These are phyloP conservation scores for Eucalyptus camaldulensis DNA, from an alignment of 345 rosid genomes.

Conservation along the genomic window DNA sequence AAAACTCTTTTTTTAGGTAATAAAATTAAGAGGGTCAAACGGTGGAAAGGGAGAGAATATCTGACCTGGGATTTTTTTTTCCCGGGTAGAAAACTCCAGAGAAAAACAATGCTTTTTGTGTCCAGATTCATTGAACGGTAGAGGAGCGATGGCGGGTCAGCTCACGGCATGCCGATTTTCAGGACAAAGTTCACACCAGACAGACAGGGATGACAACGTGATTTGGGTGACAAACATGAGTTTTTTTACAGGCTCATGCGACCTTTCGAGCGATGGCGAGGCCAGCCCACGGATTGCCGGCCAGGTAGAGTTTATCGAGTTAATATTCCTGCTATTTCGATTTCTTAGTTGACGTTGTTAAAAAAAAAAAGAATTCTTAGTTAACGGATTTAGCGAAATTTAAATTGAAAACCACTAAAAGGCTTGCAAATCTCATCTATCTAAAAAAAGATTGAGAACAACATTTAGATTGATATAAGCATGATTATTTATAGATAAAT, in stretches of 20 bases:
- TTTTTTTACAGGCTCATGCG: too few relatives aligned
- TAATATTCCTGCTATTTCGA: neutral
- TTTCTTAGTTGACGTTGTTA: neutral
- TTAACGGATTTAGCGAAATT: neutral
- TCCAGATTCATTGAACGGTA: neutral
- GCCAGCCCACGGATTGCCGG: accelerated
- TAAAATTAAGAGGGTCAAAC: neutral
- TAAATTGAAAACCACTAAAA: accelerated
- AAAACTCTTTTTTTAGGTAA: accelerated
- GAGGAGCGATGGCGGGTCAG: neutral
- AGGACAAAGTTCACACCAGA: neutral
- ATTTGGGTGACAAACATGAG: neutral
- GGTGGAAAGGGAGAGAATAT: neutral
- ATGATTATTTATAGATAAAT: neutral
- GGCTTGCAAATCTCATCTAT: neutral
- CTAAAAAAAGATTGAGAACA: neutral
- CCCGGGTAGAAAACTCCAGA: neutral
- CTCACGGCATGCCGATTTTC: neutral
- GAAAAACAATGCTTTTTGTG: neutral
- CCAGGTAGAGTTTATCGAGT: neutral
- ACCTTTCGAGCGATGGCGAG: too few relatives aligned
- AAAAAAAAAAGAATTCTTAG: neutral
- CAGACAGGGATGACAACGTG: neutral
- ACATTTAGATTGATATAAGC: neutral
- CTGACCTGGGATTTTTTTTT: accelerated